Conservation (phyloP, 352 stramenopile genomes). For the Pythium apleroticum region DNA sequence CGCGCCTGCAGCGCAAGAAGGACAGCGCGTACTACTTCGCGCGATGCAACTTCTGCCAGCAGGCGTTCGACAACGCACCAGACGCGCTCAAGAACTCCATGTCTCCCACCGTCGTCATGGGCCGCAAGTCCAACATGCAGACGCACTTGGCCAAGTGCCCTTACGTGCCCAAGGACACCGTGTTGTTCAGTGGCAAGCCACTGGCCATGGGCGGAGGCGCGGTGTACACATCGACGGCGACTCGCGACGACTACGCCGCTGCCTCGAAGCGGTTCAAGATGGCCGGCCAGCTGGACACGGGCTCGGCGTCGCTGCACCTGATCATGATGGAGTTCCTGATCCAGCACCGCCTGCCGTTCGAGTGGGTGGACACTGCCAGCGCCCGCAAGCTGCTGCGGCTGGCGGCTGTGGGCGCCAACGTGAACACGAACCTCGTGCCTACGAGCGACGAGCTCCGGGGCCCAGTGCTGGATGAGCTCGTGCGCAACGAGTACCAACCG, state of each 20-base stretch:
- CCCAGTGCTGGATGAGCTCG: conserved; percentile 40
- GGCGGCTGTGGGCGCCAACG: conserved; percentile 16
- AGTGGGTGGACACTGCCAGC: conserved; percentile 57
- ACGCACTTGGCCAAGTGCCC: conserved; percentile 78
- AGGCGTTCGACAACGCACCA: conserved; percentile 52
- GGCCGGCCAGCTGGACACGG: conserved; percentile 10
- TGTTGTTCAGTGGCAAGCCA: conserved; percentile 27
- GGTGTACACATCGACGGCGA: conserved; percentile 1
- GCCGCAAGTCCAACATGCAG: conserved; percentile 83
- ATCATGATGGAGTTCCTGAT: conserved; percentile 61
- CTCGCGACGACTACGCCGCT: conserved; percentile 12
- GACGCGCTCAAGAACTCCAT: conserved; percentile 49
- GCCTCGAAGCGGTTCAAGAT: conserved; percentile 21
- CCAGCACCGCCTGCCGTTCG: conserved; percentile 63
- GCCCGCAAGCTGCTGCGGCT: conserved; percentile 51
- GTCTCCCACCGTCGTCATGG: conserved; percentile 62
- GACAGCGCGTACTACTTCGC: conserved; percentile 76
- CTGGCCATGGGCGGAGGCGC: neutral
- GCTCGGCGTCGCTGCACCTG: conserved; percentile 28
- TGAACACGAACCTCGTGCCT: conserved; percentile 29
- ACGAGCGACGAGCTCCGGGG: conserved; percentile 39
- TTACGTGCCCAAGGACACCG: conserved; percentile 58
- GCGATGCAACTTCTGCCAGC: conserved; percentile 80
- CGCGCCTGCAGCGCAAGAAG: conserved; percentile 68
- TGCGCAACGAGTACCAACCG: conserved; percentile 30